These are phyloP conservation scores for Telopea speciosissima DNA, from an alignment of 177 flowering plant species.

Conservation along the genomic window DNA sequence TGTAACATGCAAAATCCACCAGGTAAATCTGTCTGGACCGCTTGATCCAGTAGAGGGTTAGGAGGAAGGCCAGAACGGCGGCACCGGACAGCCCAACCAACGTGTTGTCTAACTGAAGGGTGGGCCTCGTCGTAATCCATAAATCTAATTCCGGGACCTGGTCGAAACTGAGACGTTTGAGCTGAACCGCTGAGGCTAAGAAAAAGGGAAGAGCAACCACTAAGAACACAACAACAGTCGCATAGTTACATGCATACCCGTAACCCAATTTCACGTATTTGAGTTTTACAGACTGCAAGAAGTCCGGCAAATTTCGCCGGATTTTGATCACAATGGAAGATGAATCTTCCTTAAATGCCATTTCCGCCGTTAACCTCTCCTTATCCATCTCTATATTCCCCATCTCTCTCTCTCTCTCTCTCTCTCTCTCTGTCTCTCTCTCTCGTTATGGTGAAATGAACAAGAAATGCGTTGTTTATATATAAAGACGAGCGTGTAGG, in stretches of 20 bases:
- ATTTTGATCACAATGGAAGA: constrained; percentile 69
- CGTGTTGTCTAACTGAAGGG: constrained; percentile 32
- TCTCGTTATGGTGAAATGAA: constrained; percentile 4
- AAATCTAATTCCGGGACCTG: constrained; percentile 22
- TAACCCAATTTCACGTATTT: constrained; percentile 82
- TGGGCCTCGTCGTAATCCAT: constrained; percentile 21
- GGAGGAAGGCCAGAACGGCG: constrained; percentile 19
- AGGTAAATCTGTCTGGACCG: constrained; percentile 59
- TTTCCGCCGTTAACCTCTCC: constrained; percentile 82
- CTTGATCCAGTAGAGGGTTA: constrained; percentile 45
- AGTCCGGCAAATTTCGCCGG: constrained; percentile 71
- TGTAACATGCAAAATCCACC: constrained; percentile 80
- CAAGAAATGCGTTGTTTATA: neutral
- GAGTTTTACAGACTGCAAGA: constrained; percentile 83
- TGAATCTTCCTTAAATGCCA: constrained; percentile 63
- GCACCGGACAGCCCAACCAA: constrained; percentile 34
- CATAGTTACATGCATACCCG: constrained; percentile 40
- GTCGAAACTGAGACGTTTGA: constrained; percentile 32
- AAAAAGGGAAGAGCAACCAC: constrained; percentile 31
- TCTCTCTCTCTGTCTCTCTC: too few species aligned
- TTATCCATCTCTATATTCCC: constrained; percentile 60
- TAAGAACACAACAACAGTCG: constrained; percentile 23
- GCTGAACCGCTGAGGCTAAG: constrained; percentile 24
- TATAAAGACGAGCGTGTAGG: constrained; percentile 1
- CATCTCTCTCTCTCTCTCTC: neutral